Evolutionary conservation across 2,329 filamentous ascomycete genomes (phyloP), one percentile per base, ranked within the genome.

Genomic region (Dactylellina sp.): DNA sequence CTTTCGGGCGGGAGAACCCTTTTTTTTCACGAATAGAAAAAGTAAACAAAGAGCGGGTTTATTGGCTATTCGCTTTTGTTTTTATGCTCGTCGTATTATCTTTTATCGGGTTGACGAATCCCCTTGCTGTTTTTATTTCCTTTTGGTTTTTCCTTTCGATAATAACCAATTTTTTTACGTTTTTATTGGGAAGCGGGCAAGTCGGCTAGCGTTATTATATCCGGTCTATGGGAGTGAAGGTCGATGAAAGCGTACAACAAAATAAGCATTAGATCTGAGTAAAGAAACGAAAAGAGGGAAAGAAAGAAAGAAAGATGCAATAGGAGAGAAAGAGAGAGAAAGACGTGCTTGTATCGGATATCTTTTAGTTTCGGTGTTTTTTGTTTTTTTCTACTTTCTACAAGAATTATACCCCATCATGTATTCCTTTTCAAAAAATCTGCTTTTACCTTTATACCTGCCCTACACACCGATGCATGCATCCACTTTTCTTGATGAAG

Each of bases 391-490:
- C 1, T 24, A 25, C 11, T 12, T 40, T 50, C 7, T 61, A 35
- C 39, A 46, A 42, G 28, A 22, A 65, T 57, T 63, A 65, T 56
- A 56, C 52, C 52, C 61, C 52, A 65, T 65, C 61, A 65, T 57
- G 61, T 56, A 65, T 65, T 50, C 39, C 61, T 28, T 49, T 39
- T 42, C n/a, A n/a, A n/a, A n/a, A n/a, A n/a, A n/a, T n/a, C n/a
- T n/a, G n/a, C n/a, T n/a, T n/a, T n/a, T n/a, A n/a, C n/a, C n/a
- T n/a, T n/a, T n/a, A n/a, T n/a, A n/a, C n/a, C n/a, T n/a, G n/a
- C n/a, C n/a, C n/a, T n/a, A n/a, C n/a, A n/a, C n/a, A n/a, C n/a
- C n/a, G n/a, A n/a, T n/a, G n/a, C n/a, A n/a, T n/a, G n/a, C n/a
- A n/a, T n/a, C n/a, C n/a, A n/a, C n/a, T n/a, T n/a, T n/a, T n/a